Evolutionary conservation across 1,284 basidiomycete species (phyloP).

Genomic region (Ganoderma resinaceum): DNA sequence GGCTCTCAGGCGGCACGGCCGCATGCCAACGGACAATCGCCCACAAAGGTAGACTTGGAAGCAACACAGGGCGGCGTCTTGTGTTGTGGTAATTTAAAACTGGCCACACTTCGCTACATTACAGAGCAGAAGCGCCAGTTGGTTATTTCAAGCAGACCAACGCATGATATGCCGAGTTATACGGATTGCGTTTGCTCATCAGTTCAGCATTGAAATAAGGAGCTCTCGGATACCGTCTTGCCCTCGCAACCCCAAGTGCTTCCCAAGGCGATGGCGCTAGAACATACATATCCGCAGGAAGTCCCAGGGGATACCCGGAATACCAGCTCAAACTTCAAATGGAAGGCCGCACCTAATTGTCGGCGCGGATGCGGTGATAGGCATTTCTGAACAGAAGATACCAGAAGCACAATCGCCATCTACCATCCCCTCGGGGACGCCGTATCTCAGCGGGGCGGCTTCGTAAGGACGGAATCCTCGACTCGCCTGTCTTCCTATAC

Average conservation of each 20-base stretch:
- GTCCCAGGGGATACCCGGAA: not conserved
- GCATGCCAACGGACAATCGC: conserved; percentile 8
- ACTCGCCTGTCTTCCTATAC: not conserved
- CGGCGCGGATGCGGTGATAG: conserved; percentile 7
- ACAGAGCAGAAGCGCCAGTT: not conserved
- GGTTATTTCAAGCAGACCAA: not conserved
- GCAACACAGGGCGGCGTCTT: not conserved
- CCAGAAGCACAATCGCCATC: conserved; percentile 7
- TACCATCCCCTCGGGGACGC: conserved; percentile 3
- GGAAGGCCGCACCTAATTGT: conserved; percentile 5
- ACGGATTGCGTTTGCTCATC: not conserved
- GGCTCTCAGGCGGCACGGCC: not conserved
- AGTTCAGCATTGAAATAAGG: not conserved
- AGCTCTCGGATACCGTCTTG: not conserved
- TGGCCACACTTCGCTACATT: not conserved
- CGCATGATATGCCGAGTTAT: not conserved
- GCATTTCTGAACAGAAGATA: conserved; percentile 8
- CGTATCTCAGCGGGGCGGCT: not conserved
- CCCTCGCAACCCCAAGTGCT: conserved; percentile 4
- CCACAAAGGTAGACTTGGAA: not conserved
- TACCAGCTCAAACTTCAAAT: conserved; percentile 3
- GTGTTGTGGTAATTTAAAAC: not conserved
- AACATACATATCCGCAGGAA: conserved; percentile 1
- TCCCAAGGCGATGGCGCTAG: not conserved
- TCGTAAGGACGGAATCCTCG: not conserved